Evolutionary conservation across 163 green algal genomes (phyloP).

Genomic region (Scenedesmus sp.): DNA sequence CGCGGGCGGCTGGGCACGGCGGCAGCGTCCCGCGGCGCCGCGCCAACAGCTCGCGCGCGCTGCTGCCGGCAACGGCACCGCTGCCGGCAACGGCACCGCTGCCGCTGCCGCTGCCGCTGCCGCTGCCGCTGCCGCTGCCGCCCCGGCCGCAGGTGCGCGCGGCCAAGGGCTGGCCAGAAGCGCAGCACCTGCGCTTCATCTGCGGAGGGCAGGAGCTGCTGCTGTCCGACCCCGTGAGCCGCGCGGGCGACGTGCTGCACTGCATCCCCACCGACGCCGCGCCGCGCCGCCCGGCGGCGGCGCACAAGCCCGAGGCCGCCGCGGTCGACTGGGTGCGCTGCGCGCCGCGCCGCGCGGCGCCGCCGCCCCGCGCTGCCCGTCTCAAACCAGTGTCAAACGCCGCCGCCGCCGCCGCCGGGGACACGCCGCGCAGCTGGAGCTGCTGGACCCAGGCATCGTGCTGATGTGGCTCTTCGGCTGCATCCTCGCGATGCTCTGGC

Average conservation of each 20-base stretch:
- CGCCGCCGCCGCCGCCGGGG: too few relatives aligned
- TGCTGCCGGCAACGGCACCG: not conserved
- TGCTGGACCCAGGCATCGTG: constrained; percentile 59
- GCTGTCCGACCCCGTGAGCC: constrained; percentile 42
- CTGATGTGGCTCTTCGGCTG: constrained; percentile 67
- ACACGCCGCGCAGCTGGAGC: constrained; percentile 54
- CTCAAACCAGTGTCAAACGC: too few relatives aligned
- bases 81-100: not conserved
- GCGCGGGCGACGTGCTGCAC: constrained; percentile 48
- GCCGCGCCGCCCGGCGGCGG: not conserved
- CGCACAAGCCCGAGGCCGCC: not conserved
- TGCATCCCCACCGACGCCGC: constrained; percentile 48
- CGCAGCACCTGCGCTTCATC: constrained; percentile 47
- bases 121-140: too few relatives aligned
- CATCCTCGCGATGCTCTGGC: constrained; percentile 59
- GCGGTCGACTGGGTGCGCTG: constrained; percentile 54
- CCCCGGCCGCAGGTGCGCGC: constrained; percentile 9
- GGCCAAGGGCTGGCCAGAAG: not conserved
- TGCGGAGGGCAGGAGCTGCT: constrained; percentile 53
- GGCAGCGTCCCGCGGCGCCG: too few relatives aligned
- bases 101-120: not conserved
- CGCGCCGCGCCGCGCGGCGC: too few relatives aligned
- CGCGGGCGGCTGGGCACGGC: too few relatives aligned
- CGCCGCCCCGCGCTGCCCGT: too few relatives aligned
- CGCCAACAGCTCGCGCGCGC: too few relatives aligned